Base-by-base conservation (phyloP, 306 rosid species). In the Neltuma alba region DNA sequence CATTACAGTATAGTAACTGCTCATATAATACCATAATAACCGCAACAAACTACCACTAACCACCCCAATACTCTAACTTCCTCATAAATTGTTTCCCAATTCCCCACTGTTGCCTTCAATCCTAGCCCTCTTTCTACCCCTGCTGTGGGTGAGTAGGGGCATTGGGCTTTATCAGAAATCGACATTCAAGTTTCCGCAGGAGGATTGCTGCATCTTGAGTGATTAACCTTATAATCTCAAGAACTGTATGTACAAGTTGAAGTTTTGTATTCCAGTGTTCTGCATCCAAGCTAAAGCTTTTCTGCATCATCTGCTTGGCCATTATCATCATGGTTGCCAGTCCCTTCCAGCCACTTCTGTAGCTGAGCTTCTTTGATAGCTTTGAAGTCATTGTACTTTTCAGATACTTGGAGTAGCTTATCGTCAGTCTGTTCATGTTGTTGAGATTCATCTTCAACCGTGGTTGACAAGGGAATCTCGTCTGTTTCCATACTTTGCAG, bases 331-430 rank as follows among this genome's bases (percentile, higher is more conserved):
- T 28, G 66, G 57, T 78, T 83, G 63, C 85, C 73, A 36, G 85
- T 69, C 85, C 87, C 92, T 75, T 82, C 92, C 63, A 91, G 86
- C 98, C 99, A 95, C 77, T 90, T 89, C 86, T 90, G 85, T 66
- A 92, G 86, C 81, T 92, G 86, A 58, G 89, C 91, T 91, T 91
- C 99, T 84, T 82, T 89, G 78, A 77, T 86, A 37, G 97, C 92
- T 87, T 85, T 91, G 91, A 89, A 95, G 58, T 91, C 91, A 23
- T 85, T 92, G 28, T 37, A 89, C 65, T 86, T 85, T 54, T 92
- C 93, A 31, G 90, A 80, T 69, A 73, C 45, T 2, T 84, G 79
- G 44, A 82, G 47, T 58, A 88, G 70, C 48, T 85, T 79, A 25
- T 54, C 55, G 61, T 80, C 90, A 1, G 64, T 54, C 31, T 61